Evolutionary conservation across 2,329 filamentous ascomycete genomes (phyloP).

Genomic region (Ilyonectria mors-panacis): DNA sequence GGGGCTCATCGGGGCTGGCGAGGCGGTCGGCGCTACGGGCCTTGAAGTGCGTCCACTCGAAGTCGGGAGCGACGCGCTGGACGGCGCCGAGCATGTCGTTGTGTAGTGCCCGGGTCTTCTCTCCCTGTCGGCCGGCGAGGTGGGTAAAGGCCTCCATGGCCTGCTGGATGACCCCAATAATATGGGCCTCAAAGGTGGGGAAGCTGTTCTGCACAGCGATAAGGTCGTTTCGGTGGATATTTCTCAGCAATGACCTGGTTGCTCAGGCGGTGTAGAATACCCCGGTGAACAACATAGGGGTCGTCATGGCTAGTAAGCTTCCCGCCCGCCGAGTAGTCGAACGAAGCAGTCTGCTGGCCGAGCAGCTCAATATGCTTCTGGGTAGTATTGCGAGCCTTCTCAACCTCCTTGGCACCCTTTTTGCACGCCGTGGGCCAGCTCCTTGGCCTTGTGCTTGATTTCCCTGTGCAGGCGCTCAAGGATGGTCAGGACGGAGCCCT

Average conservation of each 20-base stretch:
- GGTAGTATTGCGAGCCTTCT: slow-evolving; percentile 86
- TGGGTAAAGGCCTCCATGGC: slow-evolving; percentile 88
- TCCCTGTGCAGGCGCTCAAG: slow-evolving; percentile 94
- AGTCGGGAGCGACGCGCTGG: slow-evolving; percentile 85
- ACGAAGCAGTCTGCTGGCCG: slow-evolving; percentile 85
- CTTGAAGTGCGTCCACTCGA: slow-evolving; percentile 92
- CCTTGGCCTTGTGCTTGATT: slow-evolving; percentile 97
- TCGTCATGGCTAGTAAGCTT: slow-evolving; percentile 82
- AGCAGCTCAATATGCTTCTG: slow-evolving; percentile 98
- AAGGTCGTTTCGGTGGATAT: slow-evolving; percentile 94
- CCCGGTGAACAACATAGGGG: slow-evolving; percentile 88
- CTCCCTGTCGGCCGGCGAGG: slow-evolving; percentile 83
- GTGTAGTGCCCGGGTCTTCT: slow-evolving; percentile 86
- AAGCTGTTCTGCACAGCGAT: slow-evolving; percentile 94
- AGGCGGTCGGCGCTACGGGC: slow-evolving; percentile 79
- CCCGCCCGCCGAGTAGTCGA: slow-evolving; percentile 78
- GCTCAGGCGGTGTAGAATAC: slow-evolving; percentile 86
- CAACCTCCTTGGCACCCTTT: slow-evolving; percentile 93
- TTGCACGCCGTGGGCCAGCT: slow-evolving; percentile 83
- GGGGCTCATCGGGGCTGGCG: slow-evolving; percentile 81
- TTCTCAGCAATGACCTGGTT: slow-evolving; percentile 97
- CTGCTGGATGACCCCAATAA: slow-evolving; percentile 86
- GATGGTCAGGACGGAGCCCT: slow-evolving; percentile 86
- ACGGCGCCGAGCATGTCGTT: slow-evolving; percentile 84
- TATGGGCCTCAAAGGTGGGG: slow-evolving; percentile 86